These are phyloP conservation scores for Platanthera zijinensis DNA, from an alignment of 106 monocot genomes.

Conservation along the genomic window DNA sequence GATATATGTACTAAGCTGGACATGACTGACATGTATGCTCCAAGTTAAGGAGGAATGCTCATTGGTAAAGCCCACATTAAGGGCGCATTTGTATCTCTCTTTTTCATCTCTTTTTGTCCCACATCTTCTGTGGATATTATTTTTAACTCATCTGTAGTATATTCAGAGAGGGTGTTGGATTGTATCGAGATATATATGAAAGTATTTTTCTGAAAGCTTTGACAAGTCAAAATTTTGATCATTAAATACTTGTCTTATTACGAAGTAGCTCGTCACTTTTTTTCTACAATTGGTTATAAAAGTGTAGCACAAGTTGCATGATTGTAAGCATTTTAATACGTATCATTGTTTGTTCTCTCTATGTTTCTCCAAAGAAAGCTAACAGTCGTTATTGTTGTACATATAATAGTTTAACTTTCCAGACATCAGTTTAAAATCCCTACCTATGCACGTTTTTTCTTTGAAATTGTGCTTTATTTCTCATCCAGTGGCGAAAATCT, in stretches of 20 bases:
- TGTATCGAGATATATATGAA: no score
- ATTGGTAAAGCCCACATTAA: no score
- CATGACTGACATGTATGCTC: no score
- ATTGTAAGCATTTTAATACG: not conserved
- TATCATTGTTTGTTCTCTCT: not conserved
- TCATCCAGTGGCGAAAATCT: not conserved
- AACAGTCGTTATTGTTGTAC: not conserved
- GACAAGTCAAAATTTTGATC: not conserved
- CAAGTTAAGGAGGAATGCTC: no score
- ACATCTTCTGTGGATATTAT: no score
- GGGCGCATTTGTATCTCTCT: no score
- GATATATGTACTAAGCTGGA: no score
- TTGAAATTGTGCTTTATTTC: not conserved
- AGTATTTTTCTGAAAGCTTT: no score
- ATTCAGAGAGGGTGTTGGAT: no score
- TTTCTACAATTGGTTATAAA: not conserved
- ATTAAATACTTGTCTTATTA: not conserved
- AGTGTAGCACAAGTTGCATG: not conserved
- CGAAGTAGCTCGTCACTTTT: not conserved
- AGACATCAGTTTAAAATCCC: not conserved
- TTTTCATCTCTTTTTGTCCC: no score
- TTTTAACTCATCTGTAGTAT: no score
- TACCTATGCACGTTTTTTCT: not conserved
- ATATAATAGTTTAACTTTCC: not conserved
- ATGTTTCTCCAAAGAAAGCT: not conserved